A percentile compares a stretch with the other conserved stretches of the same genome.
Evolutionary conservation across 2,329 filamentous ascomycete species (phyloP).

Genomic region (Fusarium tanahbumbuense): DNA sequence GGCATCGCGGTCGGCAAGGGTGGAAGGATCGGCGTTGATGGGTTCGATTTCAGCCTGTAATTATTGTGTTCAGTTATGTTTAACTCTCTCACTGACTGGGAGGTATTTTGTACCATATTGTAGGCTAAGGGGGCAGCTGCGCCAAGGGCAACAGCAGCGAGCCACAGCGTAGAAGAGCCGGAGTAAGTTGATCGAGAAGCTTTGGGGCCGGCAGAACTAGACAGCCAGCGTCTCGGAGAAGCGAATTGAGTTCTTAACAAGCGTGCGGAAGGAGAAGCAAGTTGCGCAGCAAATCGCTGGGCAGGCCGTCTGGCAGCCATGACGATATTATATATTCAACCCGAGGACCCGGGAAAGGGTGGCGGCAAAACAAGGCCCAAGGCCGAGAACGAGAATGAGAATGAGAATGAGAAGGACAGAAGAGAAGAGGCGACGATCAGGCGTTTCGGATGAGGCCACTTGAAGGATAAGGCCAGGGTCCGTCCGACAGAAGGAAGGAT

Average conservation of each 20-base stretch:
- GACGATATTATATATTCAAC: conserved; percentile 45
- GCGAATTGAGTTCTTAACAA: conserved; percentile 45
- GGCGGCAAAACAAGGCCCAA: conserved; percentile 10
- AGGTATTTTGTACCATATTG: conserved; percentile 63
- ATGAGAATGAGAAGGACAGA: conserved; percentile 25
- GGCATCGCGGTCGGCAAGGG: conserved; percentile 87
- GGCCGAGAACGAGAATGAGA: conserved; percentile 16
- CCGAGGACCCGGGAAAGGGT: conserved; percentile 16
- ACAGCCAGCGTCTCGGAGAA: conserved; percentile 42
- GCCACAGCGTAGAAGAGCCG: conserved; percentile 43
- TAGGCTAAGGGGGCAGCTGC: conserved; percentile 66
- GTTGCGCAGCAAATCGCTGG: conserved; percentile 48
- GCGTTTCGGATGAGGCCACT: conserved; percentile 46
- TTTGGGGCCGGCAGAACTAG: conserved; percentile 39
- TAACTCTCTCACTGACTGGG: background rate
- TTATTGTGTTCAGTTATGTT: conserved; percentile 33
- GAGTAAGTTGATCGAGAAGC: conserved; percentile 35
- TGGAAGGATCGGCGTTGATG: conserved; percentile 68
- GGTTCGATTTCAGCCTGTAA: conserved; percentile 57
- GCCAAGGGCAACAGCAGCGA: conserved; percentile 59
- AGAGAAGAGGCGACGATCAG: conserved; percentile 33
- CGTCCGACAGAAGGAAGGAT: conserved; percentile 24
- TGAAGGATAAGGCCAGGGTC: conserved; percentile 28
- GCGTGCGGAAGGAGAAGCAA: conserved; percentile 43
- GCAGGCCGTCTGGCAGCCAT: conserved; percentile 50